phyloP scores from a whole-genome alignment of 192 early-diverging fungal genomes.

The Coemansia sp. region DNA sequence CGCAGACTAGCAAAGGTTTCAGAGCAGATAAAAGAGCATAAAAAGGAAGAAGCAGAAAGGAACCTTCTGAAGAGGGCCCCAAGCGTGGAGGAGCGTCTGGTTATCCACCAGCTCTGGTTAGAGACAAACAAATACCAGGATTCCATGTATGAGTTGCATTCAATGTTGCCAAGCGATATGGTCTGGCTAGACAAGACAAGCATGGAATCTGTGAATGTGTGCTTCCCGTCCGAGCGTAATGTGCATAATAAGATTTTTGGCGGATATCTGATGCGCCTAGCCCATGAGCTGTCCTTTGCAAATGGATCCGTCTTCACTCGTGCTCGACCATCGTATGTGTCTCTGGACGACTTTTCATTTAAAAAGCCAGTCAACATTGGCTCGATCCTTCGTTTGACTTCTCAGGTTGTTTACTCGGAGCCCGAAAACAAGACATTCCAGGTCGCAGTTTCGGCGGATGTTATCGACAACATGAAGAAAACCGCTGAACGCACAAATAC shows the following conservation, averaged over 20 bases:
- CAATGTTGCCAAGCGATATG: constrained; percentile 50
- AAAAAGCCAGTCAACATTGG: constrained; percentile 85
- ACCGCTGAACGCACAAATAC: constrained; percentile 75
- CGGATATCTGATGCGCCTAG: constrained; percentile 79
- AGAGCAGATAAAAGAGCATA: constrained; percentile 64
- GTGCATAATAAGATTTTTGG: constrained; percentile 80
- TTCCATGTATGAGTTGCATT: constrained; percentile 28
- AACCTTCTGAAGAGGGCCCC: constrained; percentile 72
- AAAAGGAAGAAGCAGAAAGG: constrained; percentile 48
- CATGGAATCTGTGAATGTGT: constrained; percentile 69
- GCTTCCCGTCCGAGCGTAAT: constrained; percentile 77
- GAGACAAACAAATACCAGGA: constrained; percentile 65
- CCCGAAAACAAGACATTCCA: constrained; percentile 62
- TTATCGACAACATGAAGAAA: constrained; percentile 66
- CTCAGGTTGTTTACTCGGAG: constrained; percentile 77
- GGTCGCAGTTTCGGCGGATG: constrained; percentile 71
- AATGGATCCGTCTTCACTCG: constrained; percentile 71
- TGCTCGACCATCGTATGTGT: constrained; percentile 58
- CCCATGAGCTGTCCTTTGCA: constrained; percentile 81
- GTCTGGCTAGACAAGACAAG: constrained; percentile 77
- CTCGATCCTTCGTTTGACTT: constrained; percentile 67
- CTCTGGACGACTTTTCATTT: constrained; percentile 77
- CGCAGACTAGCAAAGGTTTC: constrained; percentile 68
- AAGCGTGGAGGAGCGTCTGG: constrained; percentile 70
- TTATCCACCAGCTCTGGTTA: constrained; percentile 79